These are phyloP conservation scores for Colletotrichum musicola DNA, from an alignment of 2,329 filamentous ascomycete species.

Conservation along the genomic window DNA sequence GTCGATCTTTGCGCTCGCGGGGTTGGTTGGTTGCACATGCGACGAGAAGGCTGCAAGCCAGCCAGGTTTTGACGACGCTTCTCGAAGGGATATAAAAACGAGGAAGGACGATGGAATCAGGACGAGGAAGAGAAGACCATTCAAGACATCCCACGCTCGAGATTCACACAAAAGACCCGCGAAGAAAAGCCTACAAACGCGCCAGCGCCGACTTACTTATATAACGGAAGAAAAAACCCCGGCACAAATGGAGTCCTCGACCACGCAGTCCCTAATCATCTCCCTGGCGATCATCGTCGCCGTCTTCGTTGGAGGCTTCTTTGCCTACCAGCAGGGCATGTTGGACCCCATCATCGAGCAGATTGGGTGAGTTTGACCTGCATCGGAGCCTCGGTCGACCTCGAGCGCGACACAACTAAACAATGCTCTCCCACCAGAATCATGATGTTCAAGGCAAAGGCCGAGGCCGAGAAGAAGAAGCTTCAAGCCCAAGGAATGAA, in stretches of 20 bases:
- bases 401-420: background rate
- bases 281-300: slow-evolving; percentile 45
- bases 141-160: background rate
- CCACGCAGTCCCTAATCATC: slow-evolving; percentile 42
- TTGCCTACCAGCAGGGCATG: slow-evolving; percentile 53
- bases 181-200: background rate
- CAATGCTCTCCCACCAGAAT: slow-evolving; percentile 39
- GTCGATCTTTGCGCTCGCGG: slow-evolving; percentile 19
- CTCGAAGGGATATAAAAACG: slow-evolving; percentile 23
- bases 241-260: slow-evolving; percentile 34
- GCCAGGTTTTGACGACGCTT: slow-evolving; percentile 18
- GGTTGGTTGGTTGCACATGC: slow-evolving; percentile 10
- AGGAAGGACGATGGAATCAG: background rate
- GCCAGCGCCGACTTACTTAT: no score
- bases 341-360: slow-evolving; percentile 54
- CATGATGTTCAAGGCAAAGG: slow-evolving; percentile 55
- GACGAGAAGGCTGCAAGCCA: slow-evolving; percentile 2
- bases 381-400: background rate
- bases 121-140: background rate
- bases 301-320: slow-evolving; percentile 47
- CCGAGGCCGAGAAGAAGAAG: slow-evolving; percentile 54
- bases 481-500: slow-evolving; percentile 53
- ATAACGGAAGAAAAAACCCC: background rate
- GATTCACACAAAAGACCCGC: background rate
- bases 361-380: slow-evolving; percentile 42